Evolutionary conservation across 345 rosid genomes (phyloP).

Genomic region (Psidium guajava): DNA sequence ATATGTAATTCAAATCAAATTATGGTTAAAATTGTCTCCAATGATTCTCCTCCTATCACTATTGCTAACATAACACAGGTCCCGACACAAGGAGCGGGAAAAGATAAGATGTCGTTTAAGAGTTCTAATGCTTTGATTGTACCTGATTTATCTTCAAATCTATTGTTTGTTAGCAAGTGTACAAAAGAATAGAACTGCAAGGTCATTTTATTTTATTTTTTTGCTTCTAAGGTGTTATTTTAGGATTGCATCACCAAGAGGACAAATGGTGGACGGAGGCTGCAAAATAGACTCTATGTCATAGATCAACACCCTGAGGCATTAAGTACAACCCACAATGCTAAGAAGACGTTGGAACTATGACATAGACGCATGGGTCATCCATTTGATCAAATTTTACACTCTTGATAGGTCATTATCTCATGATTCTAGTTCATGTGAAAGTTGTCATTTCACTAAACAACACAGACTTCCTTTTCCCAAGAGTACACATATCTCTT

Average conservation of each 20-base stretch:
- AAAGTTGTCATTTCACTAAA: not conserved
- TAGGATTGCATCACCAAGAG: not conserved
- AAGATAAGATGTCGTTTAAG: not conserved
- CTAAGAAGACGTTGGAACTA: not conserved
- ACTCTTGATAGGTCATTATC: not conserved
- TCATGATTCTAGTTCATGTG: not conserved
- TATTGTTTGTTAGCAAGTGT: not conserved
- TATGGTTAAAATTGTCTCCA: not conserved
- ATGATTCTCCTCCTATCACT: not conserved
- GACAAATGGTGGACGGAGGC: not conserved
- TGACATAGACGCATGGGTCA: not conserved
- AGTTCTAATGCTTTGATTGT: not conserved
- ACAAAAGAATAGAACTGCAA: no score
- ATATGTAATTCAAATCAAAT: not conserved
- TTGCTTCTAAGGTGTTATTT: not conserved
- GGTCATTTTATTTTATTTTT: not conserved
- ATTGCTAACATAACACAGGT: not conserved
- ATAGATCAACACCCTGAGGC: no score
- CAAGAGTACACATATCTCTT: not conserved
- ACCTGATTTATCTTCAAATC: not conserved
- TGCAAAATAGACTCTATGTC: not conserved
- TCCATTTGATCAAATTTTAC: no score
- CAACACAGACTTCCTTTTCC: not conserved
- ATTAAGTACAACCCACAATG: not conserved
- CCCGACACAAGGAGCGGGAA: not conserved